phyloP scores from a whole-genome alignment of 768 basidiomycete species.

The Podaxis sp. region DNA sequence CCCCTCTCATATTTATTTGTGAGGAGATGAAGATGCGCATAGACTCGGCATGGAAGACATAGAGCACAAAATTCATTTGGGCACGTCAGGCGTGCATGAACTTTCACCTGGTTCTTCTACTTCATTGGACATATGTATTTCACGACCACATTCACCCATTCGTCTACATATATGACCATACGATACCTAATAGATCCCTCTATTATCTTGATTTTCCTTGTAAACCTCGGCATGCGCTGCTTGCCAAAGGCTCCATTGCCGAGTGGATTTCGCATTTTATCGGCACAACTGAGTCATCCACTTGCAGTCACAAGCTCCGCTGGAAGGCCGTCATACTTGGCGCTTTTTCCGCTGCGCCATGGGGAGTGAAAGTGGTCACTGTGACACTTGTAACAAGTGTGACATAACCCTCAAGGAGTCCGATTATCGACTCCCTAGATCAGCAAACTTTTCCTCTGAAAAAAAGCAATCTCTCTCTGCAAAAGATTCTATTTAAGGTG shows the following conservation, averaged over 20 bases:
- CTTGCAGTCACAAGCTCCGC: not conserved
- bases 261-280: not conserved
- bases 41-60: constrained; percentile 5
- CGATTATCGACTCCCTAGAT: constrained; percentile 5
- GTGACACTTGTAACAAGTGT: constrained; percentile 5
- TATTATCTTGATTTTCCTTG: not conserved
- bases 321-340: not conserved
- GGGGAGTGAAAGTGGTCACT: not conserved
- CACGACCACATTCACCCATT: not conserved
- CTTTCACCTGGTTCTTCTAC: not conserved
- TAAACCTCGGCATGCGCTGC: not conserved
- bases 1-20: constrained; percentile 11
- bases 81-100: not conserved
- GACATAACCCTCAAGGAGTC: not conserved
- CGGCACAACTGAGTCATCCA: not conserved
- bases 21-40: constrained; percentile 4
- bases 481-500: not conserved
- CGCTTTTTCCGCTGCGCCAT: constrained; percentile 2
- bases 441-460: not conserved
- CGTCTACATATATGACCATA: not conserved
- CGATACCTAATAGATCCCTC: constrained; percentile 10
- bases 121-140: constrained; percentile 5
- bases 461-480: not conserved
- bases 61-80: constrained; percentile 2
- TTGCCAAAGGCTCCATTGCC: not conserved